Evolutionary conservation across 2,329 filamentous ascomycete genomes (phyloP).

Genomic region (Calonectria henricotiae): DNA sequence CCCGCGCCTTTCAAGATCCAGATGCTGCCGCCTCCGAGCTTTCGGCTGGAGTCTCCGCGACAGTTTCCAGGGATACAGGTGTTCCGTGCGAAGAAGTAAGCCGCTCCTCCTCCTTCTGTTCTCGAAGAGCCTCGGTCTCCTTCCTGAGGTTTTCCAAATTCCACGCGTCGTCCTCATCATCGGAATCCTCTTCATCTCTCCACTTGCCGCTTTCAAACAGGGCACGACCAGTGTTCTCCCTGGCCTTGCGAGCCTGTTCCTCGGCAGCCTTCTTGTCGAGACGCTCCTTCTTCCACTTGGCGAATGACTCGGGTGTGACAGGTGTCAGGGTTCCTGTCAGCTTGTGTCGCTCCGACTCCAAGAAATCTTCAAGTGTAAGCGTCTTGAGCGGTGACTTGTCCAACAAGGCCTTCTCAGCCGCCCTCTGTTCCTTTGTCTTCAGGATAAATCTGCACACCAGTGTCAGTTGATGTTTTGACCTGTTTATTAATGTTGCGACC

Average conservation of each 20-base stretch:
- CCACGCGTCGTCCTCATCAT: conserved; percentile 79
- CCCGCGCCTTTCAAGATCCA: conserved; percentile 47
- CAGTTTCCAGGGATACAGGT: conserved; percentile 27
- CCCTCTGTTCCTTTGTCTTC: conserved; percentile 97
- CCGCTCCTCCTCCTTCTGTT: conserved; percentile 85
- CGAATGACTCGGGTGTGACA: conserved; percentile 92
- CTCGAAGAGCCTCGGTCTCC: conserved; percentile 86
- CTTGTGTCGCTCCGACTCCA: conserved; percentile 97
- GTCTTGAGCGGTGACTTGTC: conserved; percentile 97
- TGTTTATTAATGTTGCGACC: conserved; percentile 10
- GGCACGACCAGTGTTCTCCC: conserved; percentile 94
- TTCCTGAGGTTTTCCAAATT: conserved; percentile 86
- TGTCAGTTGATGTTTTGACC: conserved; percentile 47
- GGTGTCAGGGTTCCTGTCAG: conserved; percentile 92
- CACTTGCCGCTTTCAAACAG: conserved; percentile 98
- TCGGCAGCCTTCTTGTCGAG: conserved; percentile 97
- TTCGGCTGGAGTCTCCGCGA: conserved; percentile 40
- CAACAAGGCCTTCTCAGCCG: conserved; percentile 94
- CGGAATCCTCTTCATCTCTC: conserved; percentile 78
- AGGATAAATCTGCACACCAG: conserved; percentile 81
- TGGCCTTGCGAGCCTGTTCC: conserved; percentile 89
- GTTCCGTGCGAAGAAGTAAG: conserved; percentile 58
- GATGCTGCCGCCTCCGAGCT: conserved; percentile 46
- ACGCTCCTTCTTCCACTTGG: conserved; percentile 97
- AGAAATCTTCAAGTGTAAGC: conserved; percentile 95